These are phyloP conservation scores for Cryptococcus neoformans DNA, from an alignment of 1,284 basidiomycete genomes.

Conservation along the genomic window DNA sequence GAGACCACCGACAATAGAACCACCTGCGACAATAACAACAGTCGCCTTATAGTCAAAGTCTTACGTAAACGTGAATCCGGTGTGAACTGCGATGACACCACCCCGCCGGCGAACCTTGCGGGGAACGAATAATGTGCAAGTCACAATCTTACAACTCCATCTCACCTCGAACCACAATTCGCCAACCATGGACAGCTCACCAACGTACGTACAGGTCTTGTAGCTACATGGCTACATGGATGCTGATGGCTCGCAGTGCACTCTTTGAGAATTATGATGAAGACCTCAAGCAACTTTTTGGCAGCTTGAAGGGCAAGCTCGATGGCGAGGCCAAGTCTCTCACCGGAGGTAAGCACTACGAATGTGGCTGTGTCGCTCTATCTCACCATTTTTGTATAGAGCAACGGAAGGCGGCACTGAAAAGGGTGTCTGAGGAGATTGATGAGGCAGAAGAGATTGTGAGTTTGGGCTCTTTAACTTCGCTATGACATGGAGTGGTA, in stretches of 20 bases:
- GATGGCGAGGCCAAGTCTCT: slow-evolving; percentile 45
- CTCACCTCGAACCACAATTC: neutral
- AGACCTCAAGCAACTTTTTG: slow-evolving; percentile 47
- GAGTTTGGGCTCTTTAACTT: slow-evolving; percentile 21
- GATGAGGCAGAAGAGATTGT: slow-evolving; percentile 99
- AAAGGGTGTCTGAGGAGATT: slow-evolving; percentile 88
- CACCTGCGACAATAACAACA: too few relatives aligned
- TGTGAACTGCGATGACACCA: too few relatives aligned
- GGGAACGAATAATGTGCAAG: neutral
- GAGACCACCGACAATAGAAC: neutral
- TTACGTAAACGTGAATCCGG: slow-evolving; percentile 1
- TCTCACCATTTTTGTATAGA: slow-evolving; percentile 54
- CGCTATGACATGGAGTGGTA: too few relatives aligned
- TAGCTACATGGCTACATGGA: neutral
- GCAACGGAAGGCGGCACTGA: slow-evolving; percentile 73
- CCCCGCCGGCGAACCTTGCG: too few relatives aligned
- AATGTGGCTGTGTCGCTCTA: neutral
- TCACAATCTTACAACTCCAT: neutral
- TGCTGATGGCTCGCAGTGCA: slow-evolving; percentile 25
- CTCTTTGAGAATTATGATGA: slow-evolving; percentile 51
- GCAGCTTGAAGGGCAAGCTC: slow-evolving; percentile 43
- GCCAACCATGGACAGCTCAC: slow-evolving; percentile 46
- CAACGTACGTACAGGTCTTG: slow-evolving; percentile 34
- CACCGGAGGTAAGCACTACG: slow-evolving; percentile 40
- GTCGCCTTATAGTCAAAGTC: too few relatives aligned